phyloP scores from a whole-genome alignment of 805 yeast genomes.

The Blastobotrys parvus region DNA sequence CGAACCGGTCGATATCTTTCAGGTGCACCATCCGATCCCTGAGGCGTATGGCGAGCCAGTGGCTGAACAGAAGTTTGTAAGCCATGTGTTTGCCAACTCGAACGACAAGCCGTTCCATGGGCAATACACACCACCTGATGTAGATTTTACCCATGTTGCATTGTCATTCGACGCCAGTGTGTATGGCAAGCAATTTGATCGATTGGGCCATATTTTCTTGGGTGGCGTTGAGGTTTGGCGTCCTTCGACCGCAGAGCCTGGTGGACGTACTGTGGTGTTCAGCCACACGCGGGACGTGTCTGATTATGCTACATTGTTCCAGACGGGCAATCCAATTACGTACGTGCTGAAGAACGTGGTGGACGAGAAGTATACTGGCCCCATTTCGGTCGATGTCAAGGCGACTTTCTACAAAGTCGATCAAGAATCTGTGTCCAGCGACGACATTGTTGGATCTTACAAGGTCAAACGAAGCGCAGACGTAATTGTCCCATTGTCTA shows the following conservation, averaged over 20 bases:
- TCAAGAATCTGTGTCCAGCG: neutral
- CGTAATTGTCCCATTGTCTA: neutral
- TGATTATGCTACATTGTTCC: conserved; percentile 43
- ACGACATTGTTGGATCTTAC: neutral
- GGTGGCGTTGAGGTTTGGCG: conserved; percentile 68
- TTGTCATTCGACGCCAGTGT: conserved; percentile 26
- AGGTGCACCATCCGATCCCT: conserved; percentile 11
- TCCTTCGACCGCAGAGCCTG: conserved; percentile 76
- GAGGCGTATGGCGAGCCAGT: conserved; percentile 13
- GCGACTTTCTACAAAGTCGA: conserved; percentile 11
- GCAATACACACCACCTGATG: conserved; percentile 26
- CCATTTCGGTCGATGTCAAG: conserved; percentile 7
- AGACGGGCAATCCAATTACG: conserved; percentile 31
- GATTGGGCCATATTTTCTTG: conserved; percentile 30
- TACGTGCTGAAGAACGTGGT: conserved; percentile 58
- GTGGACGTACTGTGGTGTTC: conserved; percentile 20
- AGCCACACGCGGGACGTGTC: conserved; percentile 61
- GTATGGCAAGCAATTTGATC: conserved; percentile 31
- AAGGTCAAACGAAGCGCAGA: neutral
- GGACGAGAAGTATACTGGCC: conserved; percentile 31
- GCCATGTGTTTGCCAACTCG: conserved; percentile 27
- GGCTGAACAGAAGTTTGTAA: conserved; percentile 13
- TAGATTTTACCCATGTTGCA: conserved; percentile 29
- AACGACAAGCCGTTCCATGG: conserved; percentile 27
- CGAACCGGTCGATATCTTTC: conserved; percentile 9